phyloP scores from a whole-genome alignment of 2,329 filamentous ascomycete genomes.

The Paecilomyces variotii region DNA sequence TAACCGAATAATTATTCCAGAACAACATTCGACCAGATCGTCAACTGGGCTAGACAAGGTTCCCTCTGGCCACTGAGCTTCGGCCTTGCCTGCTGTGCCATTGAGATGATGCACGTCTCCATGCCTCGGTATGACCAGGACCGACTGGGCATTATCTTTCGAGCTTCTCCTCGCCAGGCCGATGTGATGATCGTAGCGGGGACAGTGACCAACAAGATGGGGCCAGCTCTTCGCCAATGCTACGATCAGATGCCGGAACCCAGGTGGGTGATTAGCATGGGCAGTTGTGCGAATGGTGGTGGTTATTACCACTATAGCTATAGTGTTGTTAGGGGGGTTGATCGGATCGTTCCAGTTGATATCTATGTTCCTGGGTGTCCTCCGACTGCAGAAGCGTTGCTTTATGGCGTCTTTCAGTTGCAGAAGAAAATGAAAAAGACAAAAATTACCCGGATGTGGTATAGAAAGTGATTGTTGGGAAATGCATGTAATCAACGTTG shows the following conservation, averaged over 20 bases:
- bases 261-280: conserved; percentile 80
- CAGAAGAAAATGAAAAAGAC: conserved; percentile 64
- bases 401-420: conserved; percentile 62
- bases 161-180: conserved; percentile 76
- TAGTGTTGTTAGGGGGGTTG: conserved; percentile 65
- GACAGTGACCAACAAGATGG: conserved; percentile 95
- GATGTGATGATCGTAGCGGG: conserved; percentile 93
- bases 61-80: conserved; percentile 88
- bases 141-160: conserved; percentile 82
- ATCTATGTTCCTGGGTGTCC: conserved; percentile 70
- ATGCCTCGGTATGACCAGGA: conserved; percentile 86
- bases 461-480: conserved; percentile 36
- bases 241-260: conserved; percentile 96
- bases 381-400: conserved; percentile 45
- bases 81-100: conserved; percentile 77
- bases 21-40: conserved; percentile 67
- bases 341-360: conserved; percentile 70
- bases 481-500: no score
- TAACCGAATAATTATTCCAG: conserved; percentile 33
- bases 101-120: conserved; percentile 90
- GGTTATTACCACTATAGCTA: conserved; percentile 87
- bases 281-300: conserved; percentile 74
- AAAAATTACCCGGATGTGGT: conserved; percentile 46
- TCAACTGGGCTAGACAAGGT: conserved; percentile 77
- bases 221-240: conserved; percentile 76